These are phyloP conservation scores for Suillus bovinus DNA, from an alignment of 768 basidiomycete species.

Conservation along the genomic window DNA sequence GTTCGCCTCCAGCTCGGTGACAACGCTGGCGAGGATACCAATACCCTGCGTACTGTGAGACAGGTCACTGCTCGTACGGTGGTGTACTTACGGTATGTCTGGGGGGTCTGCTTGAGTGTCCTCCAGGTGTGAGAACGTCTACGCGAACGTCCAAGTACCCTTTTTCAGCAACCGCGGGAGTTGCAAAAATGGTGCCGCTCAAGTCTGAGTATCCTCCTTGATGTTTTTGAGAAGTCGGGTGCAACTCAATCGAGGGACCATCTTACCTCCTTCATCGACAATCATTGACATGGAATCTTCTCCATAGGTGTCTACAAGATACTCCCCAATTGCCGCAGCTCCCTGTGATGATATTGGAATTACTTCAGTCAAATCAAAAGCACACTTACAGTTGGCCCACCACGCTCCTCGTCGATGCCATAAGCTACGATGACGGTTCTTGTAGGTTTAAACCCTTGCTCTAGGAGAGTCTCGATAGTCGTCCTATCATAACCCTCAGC, in stretches of 20 bases:
- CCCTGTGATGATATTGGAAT: conserved; percentile 31
- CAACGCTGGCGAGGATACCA: conserved; percentile 50
- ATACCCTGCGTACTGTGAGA: conserved; percentile 35
- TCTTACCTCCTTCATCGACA: conserved; percentile 59
- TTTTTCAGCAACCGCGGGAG: conserved; percentile 38
- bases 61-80: background rate
- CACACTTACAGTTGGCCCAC: conserved; percentile 37
- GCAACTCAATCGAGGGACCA: background rate
- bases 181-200: conserved; percentile 33
- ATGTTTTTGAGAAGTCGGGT: background rate
- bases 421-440: conserved; percentile 36
- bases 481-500: conserved; percentile 19
- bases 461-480: conserved; percentile 28
- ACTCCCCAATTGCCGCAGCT: conserved; percentile 39
- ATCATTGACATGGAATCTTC: conserved; percentile 50
- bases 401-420: conserved; percentile 48
- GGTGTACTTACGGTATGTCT: conserved; percentile 44
- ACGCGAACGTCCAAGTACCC: conserved; percentile 45
- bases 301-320: conserved; percentile 48
- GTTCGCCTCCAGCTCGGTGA: conserved; percentile 48
- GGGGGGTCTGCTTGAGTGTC: conserved; percentile 56
- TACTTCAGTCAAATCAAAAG: background rate
- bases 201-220: conserved; percentile 30
- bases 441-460: conserved; percentile 29
- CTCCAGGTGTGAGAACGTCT: conserved; percentile 47